These are phyloP conservation scores for Apostasia shenzhenica DNA, from an alignment of 106 monocot genomes.

Conservation along the genomic window DNA sequence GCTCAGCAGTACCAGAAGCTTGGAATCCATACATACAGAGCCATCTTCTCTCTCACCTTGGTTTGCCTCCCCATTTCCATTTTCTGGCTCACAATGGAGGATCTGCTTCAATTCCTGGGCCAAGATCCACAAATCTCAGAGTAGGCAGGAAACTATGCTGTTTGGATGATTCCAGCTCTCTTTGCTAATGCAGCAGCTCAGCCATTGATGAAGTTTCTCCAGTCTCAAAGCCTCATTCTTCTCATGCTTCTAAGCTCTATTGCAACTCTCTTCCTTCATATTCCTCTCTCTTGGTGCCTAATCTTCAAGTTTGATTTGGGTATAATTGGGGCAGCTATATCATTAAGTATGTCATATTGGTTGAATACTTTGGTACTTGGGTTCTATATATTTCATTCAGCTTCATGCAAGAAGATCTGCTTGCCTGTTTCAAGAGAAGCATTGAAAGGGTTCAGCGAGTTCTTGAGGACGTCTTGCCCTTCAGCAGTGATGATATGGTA, in stretches of 20 bases:
- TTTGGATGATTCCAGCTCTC: conserved; percentile 35
- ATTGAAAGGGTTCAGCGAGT: conserved; percentile 24
- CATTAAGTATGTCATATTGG: conserved; percentile 43
- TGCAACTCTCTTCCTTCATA: conserved; percentile 13
- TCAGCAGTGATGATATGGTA: conserved; percentile 54
- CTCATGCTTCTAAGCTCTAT: conserved; percentile 16
- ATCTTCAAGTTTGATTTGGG: conserved; percentile 43
- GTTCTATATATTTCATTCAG: conserved; percentile 36
- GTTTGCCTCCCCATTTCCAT: conserved; percentile 46
- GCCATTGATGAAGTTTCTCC: conserved; percentile 32
- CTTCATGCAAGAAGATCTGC: conserved; percentile 30
- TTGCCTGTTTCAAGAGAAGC: conserved; percentile 31
- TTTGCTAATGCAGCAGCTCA: conserved; percentile 32
- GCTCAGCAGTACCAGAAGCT: conserved; percentile 48
- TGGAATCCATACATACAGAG: conserved; percentile 33
- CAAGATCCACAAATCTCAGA: conserved; percentile 31
- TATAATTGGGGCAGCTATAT: conserved; percentile 48
- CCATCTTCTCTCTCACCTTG: conserved; percentile 29
- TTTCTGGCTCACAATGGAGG: conserved; percentile 18
- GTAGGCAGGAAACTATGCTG: conserved; percentile 33
- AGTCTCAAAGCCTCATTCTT: conserved; percentile 15
- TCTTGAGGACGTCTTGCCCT: conserved; percentile 28
- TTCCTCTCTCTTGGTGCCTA: conserved; percentile 46
- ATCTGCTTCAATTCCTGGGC: conserved; percentile 20
- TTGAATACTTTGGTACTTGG: conserved; percentile 38